Evolutionary conservation across 257 asterid species (phyloP).

Genomic region (Forsythia viridissima): DNA sequence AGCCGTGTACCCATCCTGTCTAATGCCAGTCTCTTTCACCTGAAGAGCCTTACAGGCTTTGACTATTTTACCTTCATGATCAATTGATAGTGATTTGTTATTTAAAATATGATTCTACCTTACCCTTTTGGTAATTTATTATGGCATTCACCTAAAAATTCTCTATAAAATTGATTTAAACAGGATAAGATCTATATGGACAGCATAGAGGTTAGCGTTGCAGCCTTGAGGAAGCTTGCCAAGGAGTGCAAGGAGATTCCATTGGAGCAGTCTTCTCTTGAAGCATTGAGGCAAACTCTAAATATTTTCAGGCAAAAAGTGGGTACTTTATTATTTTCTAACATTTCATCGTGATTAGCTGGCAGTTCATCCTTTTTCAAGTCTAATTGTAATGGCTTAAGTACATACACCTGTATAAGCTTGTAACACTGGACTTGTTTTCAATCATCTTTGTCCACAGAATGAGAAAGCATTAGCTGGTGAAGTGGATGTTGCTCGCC

Average conservation of each 20-base stretch:
- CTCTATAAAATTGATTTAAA: conserved; percentile 11
- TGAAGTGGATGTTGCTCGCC: conserved; percentile 45
- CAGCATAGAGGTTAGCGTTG: conserved; percentile 63
- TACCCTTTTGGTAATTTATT: background rate
- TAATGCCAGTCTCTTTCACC: background rate
- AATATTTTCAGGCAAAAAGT: conserved; percentile 72
- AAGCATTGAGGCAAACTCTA: conserved; percentile 52
- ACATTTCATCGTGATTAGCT: background rate
- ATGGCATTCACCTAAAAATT: background rate
- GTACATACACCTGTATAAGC: background rate
- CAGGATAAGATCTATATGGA: conserved; percentile 66
- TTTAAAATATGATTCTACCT: background rate
- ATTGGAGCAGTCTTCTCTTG: conserved; percentile 54
- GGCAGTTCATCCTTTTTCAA: background rate
- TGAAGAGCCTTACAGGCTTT: conserved; percentile 6
- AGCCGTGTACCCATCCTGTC: background rate
- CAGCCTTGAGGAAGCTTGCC: conserved; percentile 54
- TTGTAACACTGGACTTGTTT: background rate
- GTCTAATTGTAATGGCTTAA: background rate
- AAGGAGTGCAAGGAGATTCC: conserved; percentile 58
- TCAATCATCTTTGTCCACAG: conserved; percentile 35
- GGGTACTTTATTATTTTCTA: conserved; percentile 1
- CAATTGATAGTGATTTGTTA: background rate
- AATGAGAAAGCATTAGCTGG: conserved; percentile 59
- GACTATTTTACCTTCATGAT: background rate